A percentile compares a stretch with the other conserved stretches of the same genome.
Evolutionary conservation across 2,329 filamentous ascomycete genomes (phyloP).

Genomic region (Metarhizium anisopliae): DNA sequence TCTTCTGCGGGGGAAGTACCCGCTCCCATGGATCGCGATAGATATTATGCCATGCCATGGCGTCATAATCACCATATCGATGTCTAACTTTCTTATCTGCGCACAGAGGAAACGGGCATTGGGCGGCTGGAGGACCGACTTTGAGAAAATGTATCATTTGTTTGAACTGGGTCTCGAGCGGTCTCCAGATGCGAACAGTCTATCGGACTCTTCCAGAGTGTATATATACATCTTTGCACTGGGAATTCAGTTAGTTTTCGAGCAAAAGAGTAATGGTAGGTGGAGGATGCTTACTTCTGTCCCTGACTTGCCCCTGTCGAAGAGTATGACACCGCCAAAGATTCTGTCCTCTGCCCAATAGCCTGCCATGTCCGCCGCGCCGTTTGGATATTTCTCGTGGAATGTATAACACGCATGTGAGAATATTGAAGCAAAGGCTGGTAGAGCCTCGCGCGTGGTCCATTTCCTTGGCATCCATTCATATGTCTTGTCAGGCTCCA

Average conservation of each 20-base stretch:
- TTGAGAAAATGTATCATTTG: not conserved
- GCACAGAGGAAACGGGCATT: not conserved
- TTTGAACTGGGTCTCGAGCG: not conserved
- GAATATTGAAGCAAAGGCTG: not conserved
- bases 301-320: constrained; percentile 16
- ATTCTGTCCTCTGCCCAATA: constrained; percentile 21
- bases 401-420: not conserved
- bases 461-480: not conserved
- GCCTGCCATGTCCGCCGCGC: constrained; percentile 13
- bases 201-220: not conserved
- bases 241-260: not conserved
- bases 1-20: not conserved
- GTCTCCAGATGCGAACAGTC: not conserved
- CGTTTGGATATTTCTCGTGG: constrained; percentile 18
- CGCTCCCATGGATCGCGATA: not conserved
- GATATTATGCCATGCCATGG: not conserved
- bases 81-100: not conserved
- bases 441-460: not conserved
- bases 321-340: constrained; percentile 20
- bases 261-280: too few species aligned
- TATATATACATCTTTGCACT: not conserved
- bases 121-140: not conserved
- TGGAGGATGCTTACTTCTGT: constrained; percentile 5
- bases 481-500: not conserved
- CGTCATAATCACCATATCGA: not conserved